These are phyloP conservation scores for Apophysomyces sp. DNA, from an alignment of 371 early-diverging fungal genomes.

Conservation along the genomic window DNA sequence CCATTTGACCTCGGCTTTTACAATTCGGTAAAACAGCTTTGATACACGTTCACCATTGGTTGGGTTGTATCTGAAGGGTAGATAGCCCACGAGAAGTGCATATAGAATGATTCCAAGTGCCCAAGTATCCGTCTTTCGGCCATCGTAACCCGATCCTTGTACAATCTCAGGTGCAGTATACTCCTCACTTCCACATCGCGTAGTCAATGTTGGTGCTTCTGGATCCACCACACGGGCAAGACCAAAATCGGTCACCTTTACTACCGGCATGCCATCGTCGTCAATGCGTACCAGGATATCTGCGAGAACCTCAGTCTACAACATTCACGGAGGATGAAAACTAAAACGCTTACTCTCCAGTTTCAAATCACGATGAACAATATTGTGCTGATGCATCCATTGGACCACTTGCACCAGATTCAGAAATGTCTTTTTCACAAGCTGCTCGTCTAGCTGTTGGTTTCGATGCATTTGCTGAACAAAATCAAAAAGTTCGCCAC, in stretches of 20 bases:
- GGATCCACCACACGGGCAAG: slow-evolving; percentile 57
- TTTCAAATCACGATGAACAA: slow-evolving; percentile 80
- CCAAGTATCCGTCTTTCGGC: slow-evolving; percentile 71
- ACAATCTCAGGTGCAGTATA: slow-evolving; percentile 90
- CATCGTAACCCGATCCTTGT: slow-evolving; percentile 62
- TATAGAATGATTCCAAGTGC: slow-evolving; percentile 72
- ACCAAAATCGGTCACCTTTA: slow-evolving; percentile 77
- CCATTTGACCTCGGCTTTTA: slow-evolving; percentile 29
- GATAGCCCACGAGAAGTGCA: slow-evolving; percentile 52
- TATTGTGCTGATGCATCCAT: slow-evolving; percentile 69
- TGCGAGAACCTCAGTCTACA: slow-evolving; percentile 1
- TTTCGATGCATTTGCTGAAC: slow-evolving; percentile 48
- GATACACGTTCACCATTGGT: slow-evolving; percentile 21
- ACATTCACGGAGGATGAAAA: neutral
- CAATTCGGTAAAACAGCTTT: slow-evolving; percentile 30
- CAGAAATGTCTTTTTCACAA: slow-evolving; percentile 35
- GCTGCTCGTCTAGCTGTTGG: slow-evolving; percentile 25
- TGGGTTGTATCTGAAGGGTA: slow-evolving; percentile 18
- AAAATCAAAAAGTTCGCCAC: slow-evolving; percentile 67
- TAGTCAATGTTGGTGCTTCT: slow-evolving; percentile 40
- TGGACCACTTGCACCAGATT: slow-evolving; percentile 62
- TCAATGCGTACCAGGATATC: slow-evolving; percentile 32
- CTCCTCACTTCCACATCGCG: slow-evolving; percentile 73
- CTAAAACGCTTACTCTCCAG: slow-evolving; percentile 79
- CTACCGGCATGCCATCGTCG: slow-evolving; percentile 31